Evolutionary conservation across 208 protist species (phyloP).

Genomic region (Trypanosoma rangeli): DNA sequence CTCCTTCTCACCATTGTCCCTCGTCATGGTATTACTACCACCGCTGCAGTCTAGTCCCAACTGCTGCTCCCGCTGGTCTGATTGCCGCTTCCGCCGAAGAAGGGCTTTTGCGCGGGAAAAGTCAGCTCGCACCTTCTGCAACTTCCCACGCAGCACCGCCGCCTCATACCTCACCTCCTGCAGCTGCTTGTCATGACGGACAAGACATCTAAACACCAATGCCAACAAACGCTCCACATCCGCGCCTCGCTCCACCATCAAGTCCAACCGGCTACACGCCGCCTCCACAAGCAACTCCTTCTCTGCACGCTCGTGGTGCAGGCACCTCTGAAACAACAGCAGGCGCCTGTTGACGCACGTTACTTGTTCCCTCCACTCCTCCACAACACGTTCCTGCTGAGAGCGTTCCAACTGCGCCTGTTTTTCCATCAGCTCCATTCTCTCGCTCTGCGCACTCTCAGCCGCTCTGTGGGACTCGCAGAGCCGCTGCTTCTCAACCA

Average conservation of each 20-base stretch:
- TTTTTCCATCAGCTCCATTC: constrained; percentile 8
- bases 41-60: constrained; percentile 4
- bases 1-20: constrained; percentile 15
- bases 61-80: constrained; percentile 25
- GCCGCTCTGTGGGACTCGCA: neutral
- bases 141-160: constrained; percentile 20
- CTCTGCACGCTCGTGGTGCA: constrained; percentile 9
- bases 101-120: constrained; percentile 5
- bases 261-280: constrained; percentile 17
- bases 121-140: constrained; percentile 28
- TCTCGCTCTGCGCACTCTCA: constrained; percentile 7
- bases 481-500: constrained; percentile 9
- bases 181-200: constrained; percentile 21
- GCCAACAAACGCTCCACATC: constrained; percentile 26
- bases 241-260: constrained; percentile 29
- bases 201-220: constrained; percentile 8
- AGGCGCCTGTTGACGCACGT: neutral
- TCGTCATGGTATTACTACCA: neutral
- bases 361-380: constrained; percentile 18
- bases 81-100: constrained; percentile 20
- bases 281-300: constrained; percentile 25
- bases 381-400: constrained; percentile 10
- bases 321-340: neutral
- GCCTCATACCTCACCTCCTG: constrained; percentile 24
- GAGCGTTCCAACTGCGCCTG: constrained; percentile 11